Evolutionary conservation across 108 stramenopile genomes (phyloP), one percentile per base, ranked within the genome.

Genomic region (Phaeodactylum tricornutum): DNA sequence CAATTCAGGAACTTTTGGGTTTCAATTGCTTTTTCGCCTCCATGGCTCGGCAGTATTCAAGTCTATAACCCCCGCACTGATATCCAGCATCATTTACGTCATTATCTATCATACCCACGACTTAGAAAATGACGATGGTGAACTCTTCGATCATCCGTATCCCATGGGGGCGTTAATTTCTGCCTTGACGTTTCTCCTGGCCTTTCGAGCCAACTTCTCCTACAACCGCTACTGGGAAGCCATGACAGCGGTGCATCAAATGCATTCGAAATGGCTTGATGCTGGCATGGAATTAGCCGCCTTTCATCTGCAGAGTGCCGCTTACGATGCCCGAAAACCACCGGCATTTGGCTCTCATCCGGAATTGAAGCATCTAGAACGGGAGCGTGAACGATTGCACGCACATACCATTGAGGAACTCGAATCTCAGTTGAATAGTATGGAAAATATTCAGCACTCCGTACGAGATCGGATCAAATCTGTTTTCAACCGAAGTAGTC

Each of bases 221-320:
- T 72, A 64, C 46, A 64, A 73, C 61, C 64, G 69, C 30, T 78
- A 62, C 39, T 86, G 84, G 84, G 79, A 86, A 56, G 84, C 84
- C 11, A 62, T 56, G 24, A 72, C 75, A 8, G 61, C 74, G 25
- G 65, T 86, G 21, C 73, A 81, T 65, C 50, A 42, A 21, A 86
- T 86, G 84, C 79, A 81, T 44, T 60, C 71, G 25, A 81, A 79
- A 47, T 86, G 84, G 84, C 43, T 79, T 32, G 79, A 86, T 58
- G 59, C 50, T n/a, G 54, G 47, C 9, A 55, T 56, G 35, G 47
- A 48, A 0, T 41, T 64, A 11, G 47, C 47, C 1, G 53, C 33
- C n/a, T 34, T 48, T 42, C 38, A 49, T 36, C 29, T 64, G 27
- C 62, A 55, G 42, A 66, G 69, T 8, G 31, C 29, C 15, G 35